Evolutionary conservation across 2,329 filamentous ascomycete species (phyloP).

Genomic region (Penicillium sp.): DNA sequence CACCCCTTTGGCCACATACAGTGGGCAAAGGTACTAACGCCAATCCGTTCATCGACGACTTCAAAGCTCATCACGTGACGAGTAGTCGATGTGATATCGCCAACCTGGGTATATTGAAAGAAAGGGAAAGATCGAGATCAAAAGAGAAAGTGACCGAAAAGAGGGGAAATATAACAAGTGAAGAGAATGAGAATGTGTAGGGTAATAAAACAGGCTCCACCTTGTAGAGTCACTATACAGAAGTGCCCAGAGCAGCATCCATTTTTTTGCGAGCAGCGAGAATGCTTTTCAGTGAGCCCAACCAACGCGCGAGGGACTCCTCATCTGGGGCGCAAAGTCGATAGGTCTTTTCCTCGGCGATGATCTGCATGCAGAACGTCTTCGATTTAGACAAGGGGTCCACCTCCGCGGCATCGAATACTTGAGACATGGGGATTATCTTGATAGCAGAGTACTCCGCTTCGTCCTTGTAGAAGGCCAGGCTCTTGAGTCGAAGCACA

Average conservation of each 20-base stretch:
- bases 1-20: background rate
- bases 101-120: conserved; percentile 25
- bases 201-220: background rate
- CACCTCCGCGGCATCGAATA: conserved; percentile 90
- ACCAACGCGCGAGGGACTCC: conserved; percentile 75
- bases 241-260: conserved; percentile 21
- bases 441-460: conserved; percentile 83
- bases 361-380: conserved; percentile 83
- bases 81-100: conserved; percentile 8
- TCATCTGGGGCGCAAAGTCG: conserved; percentile 77
- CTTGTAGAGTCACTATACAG: conserved; percentile 4
- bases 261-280: conserved; percentile 39
- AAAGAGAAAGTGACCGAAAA: background rate
- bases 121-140: conserved; percentile 7
- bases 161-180: background rate
- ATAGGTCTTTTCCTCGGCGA: conserved; percentile 85
- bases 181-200: background rate
- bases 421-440: conserved; percentile 72
- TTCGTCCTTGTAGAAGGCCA: conserved; percentile 91
- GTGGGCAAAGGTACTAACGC: conserved; percentile 12
- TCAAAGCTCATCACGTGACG: conserved; percentile 3
- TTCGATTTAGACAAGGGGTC: conserved; percentile 84
- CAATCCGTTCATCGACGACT: conserved; percentile 11
- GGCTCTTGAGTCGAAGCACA: conserved; percentile 78
- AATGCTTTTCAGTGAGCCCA: conserved; percentile 85